Percentiles rank a stretch among this genome's conserved stretches.
These are phyloP conservation scores for Sphagnurus paluster DNA, from an alignment of 1,284 basidiomycete genomes.

Conservation along the genomic window DNA sequence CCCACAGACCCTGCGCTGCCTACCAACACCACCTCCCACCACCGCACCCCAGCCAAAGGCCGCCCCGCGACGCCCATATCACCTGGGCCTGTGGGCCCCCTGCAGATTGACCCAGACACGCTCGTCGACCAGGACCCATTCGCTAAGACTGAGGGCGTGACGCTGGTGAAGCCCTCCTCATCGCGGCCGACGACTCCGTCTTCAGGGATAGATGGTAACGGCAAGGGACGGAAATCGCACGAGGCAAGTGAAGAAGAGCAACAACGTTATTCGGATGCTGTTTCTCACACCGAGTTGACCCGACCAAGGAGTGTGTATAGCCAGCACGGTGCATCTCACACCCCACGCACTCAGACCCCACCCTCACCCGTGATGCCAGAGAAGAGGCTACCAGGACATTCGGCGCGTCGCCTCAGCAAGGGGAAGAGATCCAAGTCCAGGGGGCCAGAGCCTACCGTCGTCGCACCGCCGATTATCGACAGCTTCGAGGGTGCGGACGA, in stretches of 20 bases:
- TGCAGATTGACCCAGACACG: not conserved
- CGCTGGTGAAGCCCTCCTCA: constrained; percentile 10
- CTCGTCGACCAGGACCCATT: constrained; percentile 57
- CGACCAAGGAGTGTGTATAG: constrained; percentile 15
- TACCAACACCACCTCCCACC: constrained; percentile 5
- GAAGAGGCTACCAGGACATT: not conserved
- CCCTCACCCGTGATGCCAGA: constrained; percentile 6
- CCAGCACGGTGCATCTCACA: not conserved
- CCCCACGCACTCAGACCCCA: not conserved
- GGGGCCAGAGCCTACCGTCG: constrained; percentile 37
- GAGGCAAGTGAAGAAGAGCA: constrained; percentile 13
- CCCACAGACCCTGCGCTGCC: constrained; percentile 6
- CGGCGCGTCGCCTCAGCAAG: constrained; percentile 18
- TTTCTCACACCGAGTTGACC: constrained; percentile 17
- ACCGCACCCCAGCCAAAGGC: constrained; percentile 1
- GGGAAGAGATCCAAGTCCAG: no score
- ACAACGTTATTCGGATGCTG: constrained; percentile 12
- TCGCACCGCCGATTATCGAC: constrained; percentile 31
- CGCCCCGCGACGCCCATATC: constrained; percentile 5
- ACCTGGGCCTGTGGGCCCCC: not conserved
- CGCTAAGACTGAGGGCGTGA: constrained; percentile 50
- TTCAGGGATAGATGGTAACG: not conserved
- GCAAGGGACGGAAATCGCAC: constrained; percentile 2
- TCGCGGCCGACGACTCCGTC: constrained; percentile 3
- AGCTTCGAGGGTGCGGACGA: constrained; percentile 29